phyloP scores from a whole-genome alignment of 805 yeast species.

The Kuraishia piskuri region DNA sequence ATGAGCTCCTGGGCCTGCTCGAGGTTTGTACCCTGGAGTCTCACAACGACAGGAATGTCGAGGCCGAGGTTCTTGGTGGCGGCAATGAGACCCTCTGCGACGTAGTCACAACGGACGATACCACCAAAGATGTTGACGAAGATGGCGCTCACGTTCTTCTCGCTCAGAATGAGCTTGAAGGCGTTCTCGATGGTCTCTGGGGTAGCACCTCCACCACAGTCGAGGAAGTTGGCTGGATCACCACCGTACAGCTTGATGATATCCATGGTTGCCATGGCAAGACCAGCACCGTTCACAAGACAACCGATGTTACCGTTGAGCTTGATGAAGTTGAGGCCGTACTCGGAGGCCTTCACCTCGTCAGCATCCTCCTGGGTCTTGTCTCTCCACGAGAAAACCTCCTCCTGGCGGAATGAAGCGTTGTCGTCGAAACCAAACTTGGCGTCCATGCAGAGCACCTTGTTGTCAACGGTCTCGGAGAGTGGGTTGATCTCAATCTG shows the following conservation, averaged over 20 bases:
- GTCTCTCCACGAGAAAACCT: slow-evolving; percentile 95
- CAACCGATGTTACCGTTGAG: slow-evolving; percentile 98
- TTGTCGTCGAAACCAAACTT: slow-evolving; percentile 97
- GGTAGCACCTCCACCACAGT: slow-evolving; percentile 99
- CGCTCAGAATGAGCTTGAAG: slow-evolving; percentile 85
- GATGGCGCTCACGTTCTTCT: slow-evolving; percentile 84
- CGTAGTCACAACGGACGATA: slow-evolving; percentile 98
- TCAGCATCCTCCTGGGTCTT: slow-evolving; percentile 96
- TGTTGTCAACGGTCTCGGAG: slow-evolving; percentile 83
- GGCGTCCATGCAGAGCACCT: slow-evolving; percentile 97
- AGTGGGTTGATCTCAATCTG: slow-evolving; percentile 98
- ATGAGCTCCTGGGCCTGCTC: slow-evolving; percentile 83
- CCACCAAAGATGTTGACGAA: slow-evolving; percentile 99
- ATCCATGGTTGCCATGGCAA: slow-evolving; percentile 99
- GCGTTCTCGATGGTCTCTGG: slow-evolving; percentile 98
- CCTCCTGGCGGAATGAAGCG: slow-evolving; percentile 90
- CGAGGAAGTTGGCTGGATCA: slow-evolving; percentile 97
- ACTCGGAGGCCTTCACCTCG: slow-evolving; percentile 86
- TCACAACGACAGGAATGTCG: slow-evolving; percentile 90
- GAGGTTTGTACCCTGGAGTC: slow-evolving; percentile 97
- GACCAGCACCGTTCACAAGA: slow-evolving; percentile 98
- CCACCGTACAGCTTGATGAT: slow-evolving; percentile 98
- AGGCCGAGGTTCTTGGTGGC: slow-evolving; percentile 89
- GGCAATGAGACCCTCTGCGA: slow-evolving; percentile 94
- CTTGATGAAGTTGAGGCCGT: slow-evolving; percentile 92